These are phyloP conservation scores for Phytophthora cryptogea DNA, from an alignment of 352 stramenopile genomes.

Conservation along the genomic window DNA sequence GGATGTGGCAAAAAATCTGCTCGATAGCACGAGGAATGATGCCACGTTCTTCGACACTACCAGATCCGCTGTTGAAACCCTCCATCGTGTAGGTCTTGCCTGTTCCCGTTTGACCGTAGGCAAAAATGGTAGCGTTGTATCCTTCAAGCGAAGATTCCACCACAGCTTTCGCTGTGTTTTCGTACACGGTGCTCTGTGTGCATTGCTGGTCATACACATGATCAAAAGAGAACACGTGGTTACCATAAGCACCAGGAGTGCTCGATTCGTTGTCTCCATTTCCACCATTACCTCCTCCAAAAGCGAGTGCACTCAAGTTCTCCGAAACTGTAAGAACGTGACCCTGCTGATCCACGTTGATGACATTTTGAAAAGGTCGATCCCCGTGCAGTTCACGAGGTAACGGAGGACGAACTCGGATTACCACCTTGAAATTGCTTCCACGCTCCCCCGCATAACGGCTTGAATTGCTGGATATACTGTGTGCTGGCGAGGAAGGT, in stretches of 20 bases:
- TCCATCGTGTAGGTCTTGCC: constrained; percentile 98
- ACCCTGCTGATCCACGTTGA: constrained; percentile 84
- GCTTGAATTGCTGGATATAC: constrained; percentile 36
- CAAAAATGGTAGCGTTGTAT: constrained; percentile 93
- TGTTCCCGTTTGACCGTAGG: constrained; percentile 90
- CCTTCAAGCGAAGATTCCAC: constrained; percentile 93
- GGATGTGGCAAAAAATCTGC: constrained; percentile 94
- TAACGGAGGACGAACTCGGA: constrained; percentile 89
- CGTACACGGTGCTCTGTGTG: constrained; percentile 92
- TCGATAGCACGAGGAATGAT: constrained; percentile 98
- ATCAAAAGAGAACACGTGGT: constrained; percentile 94
- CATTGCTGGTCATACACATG: constrained; percentile 94
- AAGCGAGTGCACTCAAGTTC: constrained; percentile 63
- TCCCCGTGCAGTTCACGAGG: constrained; percentile 89
- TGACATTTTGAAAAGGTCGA: constrained; percentile 90
- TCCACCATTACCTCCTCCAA: constrained; percentile 34
- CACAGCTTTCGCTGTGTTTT: constrained; percentile 92
- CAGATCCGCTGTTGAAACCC: constrained; percentile 89
- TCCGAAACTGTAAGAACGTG: constrained; percentile 90
- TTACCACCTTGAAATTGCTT: constrained; percentile 93
- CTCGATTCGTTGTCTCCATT: constrained; percentile 20
- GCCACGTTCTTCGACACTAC: constrained; percentile 90
- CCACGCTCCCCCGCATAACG: constrained; percentile 48
- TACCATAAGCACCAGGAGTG: constrained; percentile 70
- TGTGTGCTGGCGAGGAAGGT: constrained; percentile 48